A percentile compares a stretch with the other conserved stretches of the same genome.
These are phyloP conservation scores for Lactarius psammicola DNA, from an alignment of 768 basidiomycete genomes.

Conservation along the genomic window DNA sequence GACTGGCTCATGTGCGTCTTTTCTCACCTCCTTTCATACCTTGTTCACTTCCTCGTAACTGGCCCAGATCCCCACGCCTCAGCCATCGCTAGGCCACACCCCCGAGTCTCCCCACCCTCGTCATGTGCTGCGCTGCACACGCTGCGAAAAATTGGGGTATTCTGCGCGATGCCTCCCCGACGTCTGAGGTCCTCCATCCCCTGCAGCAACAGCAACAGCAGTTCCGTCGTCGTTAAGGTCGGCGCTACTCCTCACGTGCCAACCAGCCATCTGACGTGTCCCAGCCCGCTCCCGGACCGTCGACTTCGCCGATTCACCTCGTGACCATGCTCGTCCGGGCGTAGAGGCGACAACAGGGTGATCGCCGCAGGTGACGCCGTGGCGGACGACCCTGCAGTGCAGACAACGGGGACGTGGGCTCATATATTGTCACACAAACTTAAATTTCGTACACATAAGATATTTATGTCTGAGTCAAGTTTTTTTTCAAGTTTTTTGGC, in stretches of 20 bases:
- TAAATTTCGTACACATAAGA: no score
- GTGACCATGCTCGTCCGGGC: conserved; percentile 56
- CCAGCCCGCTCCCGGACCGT: conserved; percentile 50
- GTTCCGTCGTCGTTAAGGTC: no score
- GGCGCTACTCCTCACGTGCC: conserved; percentile 46
- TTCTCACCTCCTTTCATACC: background rate
- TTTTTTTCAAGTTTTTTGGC: no score
- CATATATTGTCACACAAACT: no score
- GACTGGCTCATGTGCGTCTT: conserved; percentile 16
- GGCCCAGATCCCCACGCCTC: background rate
- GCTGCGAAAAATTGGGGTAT: conserved; percentile 21
- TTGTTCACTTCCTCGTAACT: no score
- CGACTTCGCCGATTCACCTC: conserved; percentile 71
- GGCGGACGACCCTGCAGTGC: conserved; percentile 15
- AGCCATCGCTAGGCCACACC: conserved; percentile 14
- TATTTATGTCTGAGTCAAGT: no score
- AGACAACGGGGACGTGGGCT: background rate
- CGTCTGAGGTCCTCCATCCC: conserved; percentile 18
- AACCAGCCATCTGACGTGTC: conserved; percentile 57
- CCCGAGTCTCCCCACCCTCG: conserved; percentile 19
- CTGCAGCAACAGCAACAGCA: no score
- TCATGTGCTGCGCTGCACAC: conserved; percentile 8
- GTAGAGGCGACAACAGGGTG: conserved; percentile 31
- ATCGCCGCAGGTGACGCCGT: conserved; percentile 17
- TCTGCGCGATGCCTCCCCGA: no score